A percentile compares a stretch with the other conserved stretches of the same genome.
Evolutionary conservation across 2,329 filamentous ascomycete species (phyloP).

Genomic region (Nannizziopsis arthrosporioides): DNA sequence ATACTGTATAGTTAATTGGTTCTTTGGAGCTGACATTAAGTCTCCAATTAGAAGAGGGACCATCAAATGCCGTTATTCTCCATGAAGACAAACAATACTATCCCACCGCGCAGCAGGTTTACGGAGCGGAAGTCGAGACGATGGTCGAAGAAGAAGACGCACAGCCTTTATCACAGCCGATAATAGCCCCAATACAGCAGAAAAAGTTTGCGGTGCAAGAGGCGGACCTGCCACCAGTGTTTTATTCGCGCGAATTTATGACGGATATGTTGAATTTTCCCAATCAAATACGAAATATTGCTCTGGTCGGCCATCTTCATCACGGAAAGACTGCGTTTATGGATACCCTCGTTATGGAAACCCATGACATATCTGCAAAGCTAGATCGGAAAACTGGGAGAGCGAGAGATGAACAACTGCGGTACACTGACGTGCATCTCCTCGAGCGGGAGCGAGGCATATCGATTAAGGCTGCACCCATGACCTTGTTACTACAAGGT

Average conservation of each 20-base stretch:
- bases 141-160: conserved; percentile 95
- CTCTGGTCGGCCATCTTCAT: conserved; percentile 82
- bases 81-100: conserved; percentile 99
- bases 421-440: conserved; percentile 87
- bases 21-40: conserved; percentile 20
- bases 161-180: conserved; percentile 81
- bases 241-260: conserved; percentile 85
- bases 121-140: conserved; percentile 87
- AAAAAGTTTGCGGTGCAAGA: conserved; percentile 96
- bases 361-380: conserved; percentile 71
- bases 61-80: conserved; percentile 91
- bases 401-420: conserved; percentile 74
- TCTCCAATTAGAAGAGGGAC: conserved; percentile 52
- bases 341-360: conserved; percentile 96
- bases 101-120: conserved; percentile 91
- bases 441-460: conserved; percentile 80
- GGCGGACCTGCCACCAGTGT: conserved; percentile 74
- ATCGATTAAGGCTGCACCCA: conserved; percentile 85
- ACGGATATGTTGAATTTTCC: conserved; percentile 92
- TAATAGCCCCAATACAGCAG: conserved; percentile 81
- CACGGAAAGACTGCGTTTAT: conserved; percentile 97
- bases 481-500: conserved; percentile 81
- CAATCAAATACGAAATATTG: conserved; percentile 85
- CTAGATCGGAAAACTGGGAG: conserved; percentile 71
- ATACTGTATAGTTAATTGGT: not conserved